Percentiles rank a stretch among this genome's conserved stretches.
phyloP scores from a whole-genome alignment of 345 rosid genomes.

The Linum tenue region DNA sequence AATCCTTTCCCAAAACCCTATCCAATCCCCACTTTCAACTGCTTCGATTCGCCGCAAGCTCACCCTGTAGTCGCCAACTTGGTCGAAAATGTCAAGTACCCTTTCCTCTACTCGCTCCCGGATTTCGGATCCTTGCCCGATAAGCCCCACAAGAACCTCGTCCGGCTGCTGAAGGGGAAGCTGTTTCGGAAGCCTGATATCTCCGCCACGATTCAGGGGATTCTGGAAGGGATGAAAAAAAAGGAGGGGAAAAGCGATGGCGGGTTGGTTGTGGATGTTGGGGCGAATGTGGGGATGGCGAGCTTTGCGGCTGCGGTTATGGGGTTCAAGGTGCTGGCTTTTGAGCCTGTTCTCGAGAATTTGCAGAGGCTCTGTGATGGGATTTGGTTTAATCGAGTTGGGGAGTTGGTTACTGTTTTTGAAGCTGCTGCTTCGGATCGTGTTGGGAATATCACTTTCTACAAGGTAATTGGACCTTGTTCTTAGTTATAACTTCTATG shows the following conservation, averaged over 20 bases:
- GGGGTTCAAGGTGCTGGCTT: slow-evolving; percentile 82
- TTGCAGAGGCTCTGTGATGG: slow-evolving; percentile 96
- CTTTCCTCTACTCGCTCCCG: slow-evolving; percentile 71
- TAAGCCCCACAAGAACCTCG: slow-evolving; percentile 93
- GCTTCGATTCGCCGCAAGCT: slow-evolving; percentile 64
- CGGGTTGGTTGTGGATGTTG: slow-evolving; percentile 78
- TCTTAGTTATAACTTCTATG: no score
- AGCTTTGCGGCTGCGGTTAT: slow-evolving; percentile 87
- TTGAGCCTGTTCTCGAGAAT: slow-evolving; percentile 91
- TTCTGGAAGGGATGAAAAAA: slow-evolving; percentile 38
- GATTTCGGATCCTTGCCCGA: slow-evolving; percentile 84
- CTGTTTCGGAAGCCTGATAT: slow-evolving; percentile 84
- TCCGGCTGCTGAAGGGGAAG: slow-evolving; percentile 82
- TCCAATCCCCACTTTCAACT: slow-evolving; percentile 49
- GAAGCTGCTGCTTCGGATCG: slow-evolving; percentile 82
- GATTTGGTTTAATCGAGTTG: slow-evolving; percentile 76
- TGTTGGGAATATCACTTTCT: slow-evolving; percentile 70
- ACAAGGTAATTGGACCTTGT: slow-evolving; percentile 42
- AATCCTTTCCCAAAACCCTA: slow-evolving; percentile 16
- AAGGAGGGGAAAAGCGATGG: slow-evolving; percentile 17
- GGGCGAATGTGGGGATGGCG: slow-evolving; percentile 98
- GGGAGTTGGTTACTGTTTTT: slow-evolving; percentile 65
- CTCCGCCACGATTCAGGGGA: slow-evolving; percentile 67
- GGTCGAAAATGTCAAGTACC: slow-evolving; percentile 73
- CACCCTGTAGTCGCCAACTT: slow-evolving; percentile 78